Conservation (phyloP, 129 eudicot genomes). For the Smallanthus sonchifolius region DNA sequence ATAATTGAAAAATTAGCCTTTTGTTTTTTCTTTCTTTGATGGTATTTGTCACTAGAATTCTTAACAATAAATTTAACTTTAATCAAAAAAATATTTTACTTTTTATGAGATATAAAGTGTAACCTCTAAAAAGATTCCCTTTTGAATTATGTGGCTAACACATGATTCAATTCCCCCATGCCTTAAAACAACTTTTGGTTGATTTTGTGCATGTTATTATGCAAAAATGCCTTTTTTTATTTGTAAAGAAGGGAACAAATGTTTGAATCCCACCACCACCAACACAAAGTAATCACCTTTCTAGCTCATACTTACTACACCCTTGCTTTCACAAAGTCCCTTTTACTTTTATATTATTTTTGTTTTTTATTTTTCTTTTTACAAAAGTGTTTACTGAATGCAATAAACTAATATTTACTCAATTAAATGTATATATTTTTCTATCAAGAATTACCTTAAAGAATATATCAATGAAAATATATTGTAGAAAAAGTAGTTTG, state of each 20-base stretch:
- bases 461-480: neutral
- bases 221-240: slow-evolving; percentile 17
- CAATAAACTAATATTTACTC: neutral
- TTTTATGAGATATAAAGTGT: neutral
- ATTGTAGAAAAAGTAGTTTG: neutral
- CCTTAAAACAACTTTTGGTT: slow-evolving; percentile 28
- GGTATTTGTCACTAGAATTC: neutral
- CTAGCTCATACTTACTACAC: slow-evolving; percentile 22
- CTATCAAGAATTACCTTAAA: neutral
- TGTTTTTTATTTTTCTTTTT: neutral
- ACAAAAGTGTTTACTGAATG: neutral
- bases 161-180: slow-evolving; percentile 29
- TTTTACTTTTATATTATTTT: neutral
- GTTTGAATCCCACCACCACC: slow-evolving; percentile 32
- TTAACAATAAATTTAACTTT: neutral
- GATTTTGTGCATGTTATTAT: slow-evolving; percentile 25
- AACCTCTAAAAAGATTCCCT: slow-evolving; percentile 6
- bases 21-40: neutral
- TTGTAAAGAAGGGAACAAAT: slow-evolving; percentile 32
- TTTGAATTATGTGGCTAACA: slow-evolving; percentile 15
- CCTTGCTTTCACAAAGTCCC: slow-evolving; percentile 22
- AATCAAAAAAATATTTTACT: no score
- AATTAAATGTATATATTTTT: neutral
- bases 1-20: neutral
- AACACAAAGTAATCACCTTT: slow-evolving; percentile 21